A percentile compares a stretch with the other conserved stretches of the same genome.
Conservation (phyloP, 2,329 filamentous ascomycete species). For the Trichophyton verrucosum region DNA sequence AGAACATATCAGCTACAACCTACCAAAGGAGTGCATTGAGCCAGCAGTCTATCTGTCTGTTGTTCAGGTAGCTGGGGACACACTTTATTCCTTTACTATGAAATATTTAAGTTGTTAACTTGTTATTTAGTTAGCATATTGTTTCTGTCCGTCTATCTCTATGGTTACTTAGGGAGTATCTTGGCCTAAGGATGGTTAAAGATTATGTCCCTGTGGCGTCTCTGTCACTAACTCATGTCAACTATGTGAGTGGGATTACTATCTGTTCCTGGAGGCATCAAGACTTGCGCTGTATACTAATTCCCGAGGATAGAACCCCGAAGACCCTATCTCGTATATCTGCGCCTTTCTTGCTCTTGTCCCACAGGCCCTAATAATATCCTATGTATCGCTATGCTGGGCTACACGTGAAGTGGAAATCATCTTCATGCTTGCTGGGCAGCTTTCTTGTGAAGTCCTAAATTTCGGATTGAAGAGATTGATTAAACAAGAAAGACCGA, state of each 20-base stretch:
- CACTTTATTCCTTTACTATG: neutral
- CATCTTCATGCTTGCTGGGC: constrained; percentile 76
- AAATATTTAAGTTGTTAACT: neutral
- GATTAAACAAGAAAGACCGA: constrained; percentile 83
- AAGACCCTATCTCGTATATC: constrained; percentile 69
- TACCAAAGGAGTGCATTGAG: neutral
- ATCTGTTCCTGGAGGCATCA: neutral
- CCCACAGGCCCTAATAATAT: constrained; percentile 79
- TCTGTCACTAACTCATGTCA: constrained; percentile 86
- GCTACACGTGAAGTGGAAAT: constrained; percentile 85
- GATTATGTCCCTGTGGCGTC: constrained; percentile 50
- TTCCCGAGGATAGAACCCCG: constrained; percentile 55
- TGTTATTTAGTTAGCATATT: neutral
- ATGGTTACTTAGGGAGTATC: neutral
- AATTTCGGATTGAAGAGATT: constrained; percentile 83
- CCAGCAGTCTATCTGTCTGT: neutral
- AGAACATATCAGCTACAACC: too few relatives aligned
- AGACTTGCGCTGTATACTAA: neutral
- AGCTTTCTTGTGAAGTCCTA: constrained; percentile 78
- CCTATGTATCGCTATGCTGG: constrained; percentile 83
- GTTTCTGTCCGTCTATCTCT: neutral
- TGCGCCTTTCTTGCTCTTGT: constrained; percentile 91
- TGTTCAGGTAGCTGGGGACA: neutral
- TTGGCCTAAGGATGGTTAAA: neutral
- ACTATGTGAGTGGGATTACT: constrained; percentile 57